Percentiles rank a stretch among this genome's conserved stretches.
Evolutionary conservation across 192 early-diverging fungal genomes (phyloP).

Genomic region (Coemansia sp.): DNA sequence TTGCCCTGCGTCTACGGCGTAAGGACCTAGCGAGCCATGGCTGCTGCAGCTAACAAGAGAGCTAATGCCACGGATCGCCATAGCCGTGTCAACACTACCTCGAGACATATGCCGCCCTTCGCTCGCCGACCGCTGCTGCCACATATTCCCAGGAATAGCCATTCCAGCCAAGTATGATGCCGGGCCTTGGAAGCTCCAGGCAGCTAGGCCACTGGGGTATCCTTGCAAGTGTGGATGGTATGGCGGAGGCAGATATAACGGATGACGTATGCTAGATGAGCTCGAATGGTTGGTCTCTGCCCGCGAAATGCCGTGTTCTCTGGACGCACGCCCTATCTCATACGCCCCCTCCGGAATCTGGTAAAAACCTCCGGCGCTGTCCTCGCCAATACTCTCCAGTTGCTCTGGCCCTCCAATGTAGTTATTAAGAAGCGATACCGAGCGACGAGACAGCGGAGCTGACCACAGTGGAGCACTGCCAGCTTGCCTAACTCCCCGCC

Average conservation of each 20-base stretch:
- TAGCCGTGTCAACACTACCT: constrained; percentile 24
- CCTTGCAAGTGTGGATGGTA: constrained; percentile 25
- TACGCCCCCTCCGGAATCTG: constrained; percentile 1
- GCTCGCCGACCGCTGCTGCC: constrained; percentile 8
- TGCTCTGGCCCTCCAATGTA: constrained; percentile 18
- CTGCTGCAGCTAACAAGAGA: background rate
- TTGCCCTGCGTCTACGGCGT: constrained; percentile 19
- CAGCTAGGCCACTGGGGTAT: background rate
- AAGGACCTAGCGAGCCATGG: background rate
- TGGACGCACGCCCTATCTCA: constrained; percentile 6
- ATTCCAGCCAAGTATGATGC: constrained; percentile 18
- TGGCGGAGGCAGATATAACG: constrained; percentile 30
- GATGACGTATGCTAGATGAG: constrained; percentile 14
- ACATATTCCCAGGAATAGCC: constrained; percentile 13
- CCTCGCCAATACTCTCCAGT: constrained; percentile 47
- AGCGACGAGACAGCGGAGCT: constrained; percentile 37
- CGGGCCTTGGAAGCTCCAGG: constrained; percentile 43
- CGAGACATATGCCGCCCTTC: constrained; percentile 24
- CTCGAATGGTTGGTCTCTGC: background rate
- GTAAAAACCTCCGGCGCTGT: constrained; percentile 14
- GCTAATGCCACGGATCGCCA: constrained; percentile 13
- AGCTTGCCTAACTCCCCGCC: constrained; percentile 22
- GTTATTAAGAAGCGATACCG: constrained; percentile 38
- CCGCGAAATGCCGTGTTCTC: constrained; percentile 10
- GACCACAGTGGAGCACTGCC: constrained; percentile 32